These are phyloP conservation scores for Sisymbrium altissimum DNA, from an alignment of 345 rosid species.

Conservation along the genomic window DNA sequence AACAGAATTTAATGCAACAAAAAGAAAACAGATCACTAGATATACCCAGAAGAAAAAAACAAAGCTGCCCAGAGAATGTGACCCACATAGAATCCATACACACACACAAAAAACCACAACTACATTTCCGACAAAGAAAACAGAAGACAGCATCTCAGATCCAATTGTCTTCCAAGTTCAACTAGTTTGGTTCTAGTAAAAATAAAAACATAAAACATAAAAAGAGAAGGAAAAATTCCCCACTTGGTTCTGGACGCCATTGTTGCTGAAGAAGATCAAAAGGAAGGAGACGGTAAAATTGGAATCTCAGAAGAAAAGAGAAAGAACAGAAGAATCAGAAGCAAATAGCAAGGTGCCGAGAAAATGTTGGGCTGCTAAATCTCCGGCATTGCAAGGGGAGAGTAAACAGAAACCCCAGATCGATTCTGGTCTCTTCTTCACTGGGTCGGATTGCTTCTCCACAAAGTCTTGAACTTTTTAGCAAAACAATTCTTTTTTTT, in stretches of 20 bases:
- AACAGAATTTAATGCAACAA: conserved; percentile 5
- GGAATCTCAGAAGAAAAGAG: neutral
- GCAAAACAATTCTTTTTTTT: neutral
- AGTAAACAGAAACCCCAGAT: conserved; percentile 21
- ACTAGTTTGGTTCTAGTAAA: conserved; percentile 6
- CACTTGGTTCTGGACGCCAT: conserved; percentile 35
- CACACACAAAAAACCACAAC: neutral
- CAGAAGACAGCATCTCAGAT: conserved; percentile 20
- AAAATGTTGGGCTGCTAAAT: conserved; percentile 13
- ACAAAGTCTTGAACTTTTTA: conserved; percentile 29
- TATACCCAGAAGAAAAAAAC: conserved; percentile 1
- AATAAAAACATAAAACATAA: neutral
- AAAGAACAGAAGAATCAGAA: neutral
- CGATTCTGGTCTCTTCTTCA: conserved; percentile 25
- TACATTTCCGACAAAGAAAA: conserved; percentile 15
- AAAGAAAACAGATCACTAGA: conserved; percentile 5
- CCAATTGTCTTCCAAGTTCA: conserved; percentile 10
- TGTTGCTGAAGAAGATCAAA: conserved; percentile 10
- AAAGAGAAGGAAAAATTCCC: neutral
- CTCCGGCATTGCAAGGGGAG: conserved; percentile 10
- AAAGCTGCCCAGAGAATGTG: conserved; percentile 2
- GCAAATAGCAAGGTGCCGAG: neutral
- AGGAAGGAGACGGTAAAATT: neutral
- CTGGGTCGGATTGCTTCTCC: conserved; percentile 31
- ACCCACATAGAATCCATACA: conserved; percentile 10